Conservation (phyloP, 805 yeast species). For the Vanderwaltozyma verrucispora region DNA sequence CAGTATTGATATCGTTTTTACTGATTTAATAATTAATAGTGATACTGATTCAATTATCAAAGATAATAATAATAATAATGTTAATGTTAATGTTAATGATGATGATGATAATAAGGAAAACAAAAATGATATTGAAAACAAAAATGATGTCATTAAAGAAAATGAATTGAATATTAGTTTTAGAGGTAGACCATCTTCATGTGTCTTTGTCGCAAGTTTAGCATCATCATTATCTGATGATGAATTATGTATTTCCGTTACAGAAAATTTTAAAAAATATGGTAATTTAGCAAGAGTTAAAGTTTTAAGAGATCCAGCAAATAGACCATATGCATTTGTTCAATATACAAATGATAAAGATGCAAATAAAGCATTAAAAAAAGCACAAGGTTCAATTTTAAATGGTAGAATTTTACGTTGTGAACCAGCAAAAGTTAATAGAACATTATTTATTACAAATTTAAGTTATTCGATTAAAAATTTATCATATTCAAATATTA, state of each 20-base stretch:
- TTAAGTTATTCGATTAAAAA: no score
- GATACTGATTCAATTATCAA: background rate
- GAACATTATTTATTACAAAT: conserved; percentile 58
- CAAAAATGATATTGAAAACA: conserved; percentile 49
- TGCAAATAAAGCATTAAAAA: conserved; percentile 53
- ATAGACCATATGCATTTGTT: conserved; percentile 88
- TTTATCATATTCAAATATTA: conserved; percentile 29
- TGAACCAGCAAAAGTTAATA: conserved; percentile 84
- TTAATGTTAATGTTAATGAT: background rate
- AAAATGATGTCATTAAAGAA: conserved; percentile 9
- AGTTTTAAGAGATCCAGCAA: conserved; percentile 69
- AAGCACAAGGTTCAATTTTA: conserved; percentile 58
- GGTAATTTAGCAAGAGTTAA: conserved; percentile 66
- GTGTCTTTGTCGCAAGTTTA: conserved; percentile 82
- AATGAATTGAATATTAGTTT: conserved; percentile 7
- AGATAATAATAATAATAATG: background rate
- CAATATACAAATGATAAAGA: conserved; percentile 67
- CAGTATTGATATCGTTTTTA: background rate
- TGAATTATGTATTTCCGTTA: conserved; percentile 57
- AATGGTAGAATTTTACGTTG: conserved; percentile 75
- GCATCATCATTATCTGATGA: conserved; percentile 59
- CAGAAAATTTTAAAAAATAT: conserved; percentile 57
- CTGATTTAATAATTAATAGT: background rate
- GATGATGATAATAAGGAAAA: conserved; percentile 37
- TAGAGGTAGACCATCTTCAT: conserved; percentile 68